Evolutionary conservation across 2,329 filamentous ascomycete species (phyloP), one percentile per base, ranked within the genome.

Genomic region (Knoxdaviesia proteae): DNA sequence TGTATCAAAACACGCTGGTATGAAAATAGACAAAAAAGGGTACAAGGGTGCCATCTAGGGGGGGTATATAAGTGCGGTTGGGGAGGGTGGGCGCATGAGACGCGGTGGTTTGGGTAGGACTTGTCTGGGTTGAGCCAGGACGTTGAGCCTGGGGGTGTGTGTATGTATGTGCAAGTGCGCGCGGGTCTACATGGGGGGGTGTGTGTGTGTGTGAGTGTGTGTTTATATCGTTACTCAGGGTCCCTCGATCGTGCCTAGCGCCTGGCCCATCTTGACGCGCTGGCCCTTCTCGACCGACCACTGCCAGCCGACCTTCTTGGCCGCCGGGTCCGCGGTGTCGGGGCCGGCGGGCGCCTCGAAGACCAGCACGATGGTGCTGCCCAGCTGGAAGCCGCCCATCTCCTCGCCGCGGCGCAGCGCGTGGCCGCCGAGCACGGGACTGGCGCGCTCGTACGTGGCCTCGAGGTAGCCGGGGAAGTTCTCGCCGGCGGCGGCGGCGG

Each of bases 371-470:
- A 98, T 78, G 1, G 88, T 94, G 57, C 84, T 94, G 20, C 90
- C 90, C 4, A 98, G 68, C 63, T 92, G 84, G 62, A 98, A 98
- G 0, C 90, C 92, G 43, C 90, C 90, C 86, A 98, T 96, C 60
- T 98, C 90, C 56, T 96, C 88, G 34, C 90, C 90, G 38, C 82
- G 71, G 48, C 78, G 74, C 44, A 98, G 63, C 1, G 88, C 80
- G 56, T 96, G 77, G 3, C 92, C 90, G 20, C 75, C 74, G 0
- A 98, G 67, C 2, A 94, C 71, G 3, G 68, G 61, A 53, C 82
- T 92, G 2, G 88, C 84, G 10, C 68, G 69, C 39, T 72, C 72
- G 55, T 98, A 98, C 3, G 81, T 87, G 6, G 90, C 92, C 61
- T 98, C 90, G 0, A 83, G 77, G 55, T 87, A 98, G 1, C 90